Conservation (phyloP, 1,284 basidiomycete genomes). For the Puccinia horiana region DNA sequence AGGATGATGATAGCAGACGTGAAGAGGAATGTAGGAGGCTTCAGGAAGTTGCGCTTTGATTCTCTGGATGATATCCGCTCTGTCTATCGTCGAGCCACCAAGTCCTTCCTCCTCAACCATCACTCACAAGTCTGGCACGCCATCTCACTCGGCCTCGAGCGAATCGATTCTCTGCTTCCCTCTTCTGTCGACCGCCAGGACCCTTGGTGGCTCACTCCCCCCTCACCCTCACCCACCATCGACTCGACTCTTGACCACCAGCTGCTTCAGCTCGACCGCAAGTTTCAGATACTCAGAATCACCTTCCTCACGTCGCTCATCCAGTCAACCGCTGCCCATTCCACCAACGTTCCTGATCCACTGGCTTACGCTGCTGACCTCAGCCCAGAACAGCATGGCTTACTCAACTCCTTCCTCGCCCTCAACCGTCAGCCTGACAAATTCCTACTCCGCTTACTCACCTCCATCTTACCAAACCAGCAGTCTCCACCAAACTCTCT, state of each 20-base stretch:
- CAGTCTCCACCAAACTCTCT: not conserved
- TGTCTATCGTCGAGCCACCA: constrained; percentile 2
- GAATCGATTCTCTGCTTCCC: not conserved
- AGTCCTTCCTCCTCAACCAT: constrained; percentile 28
- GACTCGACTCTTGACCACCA: not conserved
- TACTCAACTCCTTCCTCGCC: not conserved
- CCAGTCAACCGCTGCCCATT: not conserved
- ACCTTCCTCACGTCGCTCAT: constrained; percentile 3
- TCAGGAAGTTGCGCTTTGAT: not conserved
- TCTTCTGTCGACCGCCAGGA: not conserved
- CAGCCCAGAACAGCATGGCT: not conserved
- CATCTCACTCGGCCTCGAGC: not conserved
- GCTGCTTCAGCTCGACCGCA: not conserved
- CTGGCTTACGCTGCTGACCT: not conserved
- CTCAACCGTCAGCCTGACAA: not conserved
- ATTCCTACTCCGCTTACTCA: not conserved
- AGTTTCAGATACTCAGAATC: constrained; percentile 20
- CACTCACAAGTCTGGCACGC: not conserved
- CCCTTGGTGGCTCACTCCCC: not conserved
- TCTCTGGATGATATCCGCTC: not conserved
- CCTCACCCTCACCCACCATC: not conserved
- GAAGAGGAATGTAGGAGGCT: no score
- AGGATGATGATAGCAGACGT: no score
- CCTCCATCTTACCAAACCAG: not conserved
- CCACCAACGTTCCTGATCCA: not conserved